A percentile compares a stretch with the other conserved stretches of the same genome.
phyloP scores from a whole-genome alignment of 1,284 basidiomycete species.

The Ceratobasidium sp. region DNA sequence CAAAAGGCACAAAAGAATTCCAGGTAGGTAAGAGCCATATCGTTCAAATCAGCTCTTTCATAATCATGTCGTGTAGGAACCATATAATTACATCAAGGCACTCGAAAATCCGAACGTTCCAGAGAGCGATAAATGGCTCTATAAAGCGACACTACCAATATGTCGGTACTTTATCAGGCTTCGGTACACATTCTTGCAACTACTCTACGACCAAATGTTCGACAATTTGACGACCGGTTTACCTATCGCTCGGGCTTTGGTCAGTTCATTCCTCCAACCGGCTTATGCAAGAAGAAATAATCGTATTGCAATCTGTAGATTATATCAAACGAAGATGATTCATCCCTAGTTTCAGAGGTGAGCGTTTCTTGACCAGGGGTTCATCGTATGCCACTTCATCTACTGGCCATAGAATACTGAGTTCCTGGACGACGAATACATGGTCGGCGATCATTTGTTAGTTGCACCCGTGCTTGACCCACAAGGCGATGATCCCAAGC shows the following conservation, averaged over 20 bases:
- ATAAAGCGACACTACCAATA: constrained; percentile 18
- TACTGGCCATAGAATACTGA: constrained; percentile 12
- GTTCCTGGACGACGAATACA: constrained; percentile 45
- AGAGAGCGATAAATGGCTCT: constrained; percentile 34
- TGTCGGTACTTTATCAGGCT: constrained; percentile 44
- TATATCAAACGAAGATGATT: constrained; percentile 40
- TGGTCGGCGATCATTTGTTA: constrained; percentile 38
- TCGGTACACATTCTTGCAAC: constrained; percentile 42
- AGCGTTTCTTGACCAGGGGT: neutral
- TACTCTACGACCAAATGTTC: constrained; percentile 47
- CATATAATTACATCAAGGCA: constrained; percentile 20
- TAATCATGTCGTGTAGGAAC: constrained; percentile 5
- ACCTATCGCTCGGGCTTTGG: constrained; percentile 43
- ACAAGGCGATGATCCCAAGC: constrained; percentile 11
- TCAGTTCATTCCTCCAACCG: neutral
- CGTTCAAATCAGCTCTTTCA: neutral
- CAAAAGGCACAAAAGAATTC: constrained; percentile 39
- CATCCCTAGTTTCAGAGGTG: constrained; percentile 37
- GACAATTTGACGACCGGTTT: constrained; percentile 44
- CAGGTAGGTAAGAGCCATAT: neutral
- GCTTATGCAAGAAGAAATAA: neutral
- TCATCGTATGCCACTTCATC: neutral
- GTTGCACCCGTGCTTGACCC: constrained; percentile 33
- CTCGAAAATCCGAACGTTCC: constrained; percentile 18
- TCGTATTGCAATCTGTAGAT: neutral